These are phyloP conservation scores for Backusella sp. DNA, from an alignment of 192 early-diverging fungal species.

Conservation along the genomic window DNA sequence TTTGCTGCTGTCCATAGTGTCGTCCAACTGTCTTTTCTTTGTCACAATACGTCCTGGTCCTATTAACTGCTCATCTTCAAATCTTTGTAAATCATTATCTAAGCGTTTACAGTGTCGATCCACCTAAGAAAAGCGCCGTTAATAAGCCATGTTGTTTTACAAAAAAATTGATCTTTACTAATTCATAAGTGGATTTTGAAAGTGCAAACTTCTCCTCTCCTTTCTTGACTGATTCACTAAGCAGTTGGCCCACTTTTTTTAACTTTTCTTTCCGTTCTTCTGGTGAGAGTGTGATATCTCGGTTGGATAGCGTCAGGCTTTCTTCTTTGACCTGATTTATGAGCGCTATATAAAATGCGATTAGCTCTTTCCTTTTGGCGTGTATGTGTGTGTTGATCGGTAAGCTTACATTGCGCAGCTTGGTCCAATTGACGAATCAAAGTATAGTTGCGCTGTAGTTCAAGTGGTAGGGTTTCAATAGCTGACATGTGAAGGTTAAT, in stretches of 20 bases:
- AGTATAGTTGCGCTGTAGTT: constrained; percentile 82
- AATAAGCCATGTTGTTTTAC: not conserved
- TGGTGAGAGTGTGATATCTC: constrained; percentile 41
- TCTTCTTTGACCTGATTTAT: constrained; percentile 62
- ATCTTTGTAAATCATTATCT: constrained; percentile 88
- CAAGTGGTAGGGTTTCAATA: constrained; percentile 67
- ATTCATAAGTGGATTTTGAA: constrained; percentile 91
- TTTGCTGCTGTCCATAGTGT: constrained; percentile 32
- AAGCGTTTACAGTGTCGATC: constrained; percentile 89
- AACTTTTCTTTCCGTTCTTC: constrained; percentile 53
- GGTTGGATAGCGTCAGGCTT: constrained; percentile 59
- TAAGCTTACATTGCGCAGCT: constrained; percentile 51
- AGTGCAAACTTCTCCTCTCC: constrained; percentile 94
- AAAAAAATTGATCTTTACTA: constrained; percentile 48
- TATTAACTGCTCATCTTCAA: constrained; percentile 89
- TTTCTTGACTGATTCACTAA: constrained; percentile 76
- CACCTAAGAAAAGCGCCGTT: constrained; percentile 45
- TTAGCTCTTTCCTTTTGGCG: not conserved
- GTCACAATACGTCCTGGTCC: constrained; percentile 41
- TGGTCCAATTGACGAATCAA: constrained; percentile 89
- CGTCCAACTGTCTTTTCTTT: constrained; percentile 10
- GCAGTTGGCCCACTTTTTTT: constrained; percentile 47
- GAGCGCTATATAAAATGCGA: constrained; percentile 43
- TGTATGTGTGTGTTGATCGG: not conserved
- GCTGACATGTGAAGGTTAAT: constrained; percentile 35